phyloP scores from a whole-genome alignment of 192 early-diverging fungal genomes.

The Mortierella hygrophila region DNA sequence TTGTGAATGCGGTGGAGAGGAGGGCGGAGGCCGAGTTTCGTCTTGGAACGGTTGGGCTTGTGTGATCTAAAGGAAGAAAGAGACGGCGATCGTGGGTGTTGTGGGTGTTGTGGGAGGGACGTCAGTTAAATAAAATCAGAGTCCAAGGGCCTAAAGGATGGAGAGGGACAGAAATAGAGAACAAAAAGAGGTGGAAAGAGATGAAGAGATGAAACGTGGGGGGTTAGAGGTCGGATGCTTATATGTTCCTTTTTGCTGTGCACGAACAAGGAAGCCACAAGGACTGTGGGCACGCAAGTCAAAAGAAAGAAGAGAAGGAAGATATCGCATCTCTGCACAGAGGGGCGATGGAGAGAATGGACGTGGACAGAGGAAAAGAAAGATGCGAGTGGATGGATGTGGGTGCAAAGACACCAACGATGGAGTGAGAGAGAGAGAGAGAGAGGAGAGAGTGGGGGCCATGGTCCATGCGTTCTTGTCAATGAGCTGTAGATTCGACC shows the following conservation, averaged over 20 bases:
- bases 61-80: not conserved
- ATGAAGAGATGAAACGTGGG: not conserved
- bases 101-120: not conserved
- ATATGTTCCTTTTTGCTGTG: not conserved
- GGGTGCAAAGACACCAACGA: not conserved
- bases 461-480: conserved; percentile 3
- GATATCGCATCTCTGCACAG: not conserved
- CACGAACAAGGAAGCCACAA: not conserved
- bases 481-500: conserved; percentile 1
- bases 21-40: not conserved
- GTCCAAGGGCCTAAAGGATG: not conserved
- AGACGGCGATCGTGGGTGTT: not conserved
- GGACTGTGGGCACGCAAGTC: not conserved
- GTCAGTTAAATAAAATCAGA: not conserved
- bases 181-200: not conserved
- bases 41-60: not conserved
- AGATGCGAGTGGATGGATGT: not conserved
- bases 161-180: not conserved
- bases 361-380: not conserved
- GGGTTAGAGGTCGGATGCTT: not conserved
- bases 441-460: conserved; percentile 3
- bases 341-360: not conserved
- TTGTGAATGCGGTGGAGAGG: not conserved
- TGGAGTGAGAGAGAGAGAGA: not conserved
- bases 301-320: not conserved